A percentile compares a stretch with the other conserved stretches of the same genome.
Evolutionary conservation across 257 asterid genomes (phyloP).

Genomic region (Mentha longifolia): DNA sequence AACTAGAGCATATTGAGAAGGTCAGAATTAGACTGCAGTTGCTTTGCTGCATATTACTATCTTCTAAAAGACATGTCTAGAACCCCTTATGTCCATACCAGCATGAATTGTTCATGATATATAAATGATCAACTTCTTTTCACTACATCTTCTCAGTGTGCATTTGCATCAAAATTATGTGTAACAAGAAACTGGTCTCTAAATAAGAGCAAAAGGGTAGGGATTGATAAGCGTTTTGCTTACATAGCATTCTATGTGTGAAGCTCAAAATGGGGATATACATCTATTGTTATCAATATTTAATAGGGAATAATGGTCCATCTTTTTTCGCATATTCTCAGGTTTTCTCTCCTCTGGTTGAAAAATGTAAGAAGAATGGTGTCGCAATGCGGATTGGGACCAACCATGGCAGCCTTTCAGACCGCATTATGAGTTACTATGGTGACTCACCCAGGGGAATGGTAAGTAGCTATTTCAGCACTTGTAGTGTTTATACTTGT

Average conservation of each 20-base stretch:
- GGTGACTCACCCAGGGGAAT: slow-evolving; percentile 99
- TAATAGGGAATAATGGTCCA: background rate
- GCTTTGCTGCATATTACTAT: slow-evolving; percentile 21
- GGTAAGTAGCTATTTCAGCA: slow-evolving; percentile 54
- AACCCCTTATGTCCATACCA: background rate
- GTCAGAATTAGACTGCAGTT: slow-evolving; percentile 39
- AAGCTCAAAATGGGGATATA: background rate
- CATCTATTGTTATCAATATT: background rate
- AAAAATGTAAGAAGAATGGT: slow-evolving; percentile 92
- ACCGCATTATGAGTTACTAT: slow-evolving; percentile 94
- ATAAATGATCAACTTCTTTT: background rate
- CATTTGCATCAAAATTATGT: background rate
- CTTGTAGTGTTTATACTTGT: slow-evolving; percentile 1
- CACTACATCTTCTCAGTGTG: background rate
- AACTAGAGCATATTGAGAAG: slow-evolving; percentile 97
- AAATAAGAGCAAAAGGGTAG: background rate
- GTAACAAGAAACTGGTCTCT: background rate
- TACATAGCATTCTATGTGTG: background rate
- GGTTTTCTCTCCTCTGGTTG: slow-evolving; percentile 98
- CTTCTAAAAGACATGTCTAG: background rate
- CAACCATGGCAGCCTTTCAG: slow-evolving; percentile 99
- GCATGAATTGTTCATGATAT: slow-evolving; percentile 29
- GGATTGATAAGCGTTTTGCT: background rate
- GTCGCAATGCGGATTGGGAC: slow-evolving; percentile 99
- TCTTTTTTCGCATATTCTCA: slow-evolving; percentile 30